Base-by-base conservation (phyloP, 164 flowering plant species). In the Cinnamomum chago region DNA sequence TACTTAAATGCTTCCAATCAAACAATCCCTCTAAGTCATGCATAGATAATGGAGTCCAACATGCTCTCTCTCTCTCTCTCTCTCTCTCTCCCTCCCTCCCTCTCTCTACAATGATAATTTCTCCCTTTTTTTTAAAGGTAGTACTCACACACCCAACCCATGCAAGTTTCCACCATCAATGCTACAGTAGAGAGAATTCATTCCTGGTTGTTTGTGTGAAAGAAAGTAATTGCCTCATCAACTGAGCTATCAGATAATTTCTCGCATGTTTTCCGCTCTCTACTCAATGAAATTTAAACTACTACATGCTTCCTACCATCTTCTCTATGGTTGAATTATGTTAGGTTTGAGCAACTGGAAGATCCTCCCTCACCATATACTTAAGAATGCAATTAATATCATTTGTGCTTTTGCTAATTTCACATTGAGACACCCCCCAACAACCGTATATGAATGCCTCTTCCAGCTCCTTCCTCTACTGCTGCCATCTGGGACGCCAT, bases 31-130 rank as follows among this genome's bases (percentile, higher is more conserved):
- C 35, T 40, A 40, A 40, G 10, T 40, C 10, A 9, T 40, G 10
- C 47, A 40, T 40, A 40, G 47, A 40, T 40, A 40, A 40, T 67
- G 25, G 70, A 51, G 1, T 27, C 22, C 70, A 50, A 33, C 47
- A n/a, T 47, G 10, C 50, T 14, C 27, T 13, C 70, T n/a, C 70
- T n/a, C 58, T 70, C 27, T 70, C 72, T 71, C 73, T 71, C 65
- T 58, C 33, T 71, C 64, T 71, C 65, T 51, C 64, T 71, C 73
- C 58, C 65, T 58, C 33, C 58, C 64, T 71, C 65, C 25, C 64
- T 58, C 74, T 72, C 25, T 13, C 33, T 13, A 24, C 20, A 60
- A 58, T 52, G 47, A 71, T 33, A 71, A 71, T 25, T 9, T 40
- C 47, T 40, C 2, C 47, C 47, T 5, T 40, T 40, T 40, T 40